These are phyloP conservation scores for Rhazya stricta DNA, from an alignment of 257 asterid genomes.

Conservation along the genomic window DNA sequence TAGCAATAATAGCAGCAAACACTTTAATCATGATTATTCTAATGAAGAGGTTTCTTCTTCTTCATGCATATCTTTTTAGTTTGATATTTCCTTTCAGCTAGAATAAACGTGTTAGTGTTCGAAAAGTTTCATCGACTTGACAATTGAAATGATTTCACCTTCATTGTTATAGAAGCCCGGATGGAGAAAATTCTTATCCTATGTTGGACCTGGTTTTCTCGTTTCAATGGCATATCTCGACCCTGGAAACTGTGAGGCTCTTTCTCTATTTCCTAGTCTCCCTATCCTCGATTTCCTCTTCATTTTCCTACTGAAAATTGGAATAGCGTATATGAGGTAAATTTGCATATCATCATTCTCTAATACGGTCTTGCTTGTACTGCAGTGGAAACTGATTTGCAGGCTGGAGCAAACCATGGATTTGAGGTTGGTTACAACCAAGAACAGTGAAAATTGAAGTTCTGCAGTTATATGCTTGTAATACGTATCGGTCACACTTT, in stretches of 20 bases:
- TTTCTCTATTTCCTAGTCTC: background rate
- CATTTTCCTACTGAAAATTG: background rate
- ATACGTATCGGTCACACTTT: background rate
- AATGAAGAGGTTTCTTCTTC: constrained; percentile 8
- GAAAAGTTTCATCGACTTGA: too few relatives aligned
- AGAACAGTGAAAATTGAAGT: too few relatives aligned
- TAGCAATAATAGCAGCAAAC: constrained; percentile 20
- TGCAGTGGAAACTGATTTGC: constrained; percentile 92
- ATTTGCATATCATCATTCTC: background rate
- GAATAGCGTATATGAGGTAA: too few relatives aligned
- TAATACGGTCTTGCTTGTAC: too few relatives aligned
- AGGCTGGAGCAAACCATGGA: constrained; percentile 88
- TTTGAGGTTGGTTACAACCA: constrained; percentile 44
- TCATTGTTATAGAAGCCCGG: constrained; percentile 50
- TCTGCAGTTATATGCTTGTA: background rate
- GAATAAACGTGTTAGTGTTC: background rate
- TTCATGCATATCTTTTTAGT: too few relatives aligned
- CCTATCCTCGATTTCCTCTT: background rate
- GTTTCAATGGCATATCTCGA: constrained; percentile 93
- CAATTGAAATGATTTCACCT: background rate
- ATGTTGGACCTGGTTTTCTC: constrained; percentile 88
- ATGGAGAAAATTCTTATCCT: constrained; percentile 64
- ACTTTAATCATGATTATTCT: constrained; percentile 14
- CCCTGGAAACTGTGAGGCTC: constrained; percentile 73
- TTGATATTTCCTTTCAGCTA: too few relatives aligned